phyloP scores from a whole-genome alignment of 148 eudicot species.

The Silene conica region DNA sequence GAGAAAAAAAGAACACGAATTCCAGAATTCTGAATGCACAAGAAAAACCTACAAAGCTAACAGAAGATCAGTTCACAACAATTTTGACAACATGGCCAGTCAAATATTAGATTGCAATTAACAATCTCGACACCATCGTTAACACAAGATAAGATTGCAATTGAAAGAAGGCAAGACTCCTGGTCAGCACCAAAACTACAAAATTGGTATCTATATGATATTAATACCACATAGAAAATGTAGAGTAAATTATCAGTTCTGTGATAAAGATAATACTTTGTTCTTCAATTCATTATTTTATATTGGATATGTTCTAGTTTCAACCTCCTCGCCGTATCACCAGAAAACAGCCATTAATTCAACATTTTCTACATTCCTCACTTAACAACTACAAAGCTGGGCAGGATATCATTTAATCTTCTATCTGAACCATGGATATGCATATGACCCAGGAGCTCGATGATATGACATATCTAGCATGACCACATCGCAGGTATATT shows the following conservation, averaged over 20 bases:
- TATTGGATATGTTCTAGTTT: not conserved
- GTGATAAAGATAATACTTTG: not conserved
- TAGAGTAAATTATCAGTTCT: not conserved
- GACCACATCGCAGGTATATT: conserved; percentile 3
- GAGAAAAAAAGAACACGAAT: not conserved
- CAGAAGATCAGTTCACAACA: conserved; percentile 3
- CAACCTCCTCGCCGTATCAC: not conserved
- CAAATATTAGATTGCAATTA: not conserved
- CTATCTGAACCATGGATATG: not conserved
- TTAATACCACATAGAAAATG: not conserved
- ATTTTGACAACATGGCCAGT: not conserved
- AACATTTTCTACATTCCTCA: not conserved
- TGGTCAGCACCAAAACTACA: conserved; percentile 2
- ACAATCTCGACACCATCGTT: not conserved
- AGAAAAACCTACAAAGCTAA: not conserved
- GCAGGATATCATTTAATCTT: not conserved
- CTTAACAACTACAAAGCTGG: not conserved
- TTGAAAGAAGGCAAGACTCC: not conserved
- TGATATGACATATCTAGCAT: conserved; percentile 3
- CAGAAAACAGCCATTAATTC: not conserved
- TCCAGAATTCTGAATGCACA: not conserved
- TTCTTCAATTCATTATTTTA: not conserved
- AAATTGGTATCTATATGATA: not conserved
- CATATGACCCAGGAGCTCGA: conserved; percentile 9
- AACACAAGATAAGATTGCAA: not conserved